Evolutionary conservation across 2,329 filamentous ascomycete species (phyloP).

Genomic region (Penicillium paneum): DNA sequence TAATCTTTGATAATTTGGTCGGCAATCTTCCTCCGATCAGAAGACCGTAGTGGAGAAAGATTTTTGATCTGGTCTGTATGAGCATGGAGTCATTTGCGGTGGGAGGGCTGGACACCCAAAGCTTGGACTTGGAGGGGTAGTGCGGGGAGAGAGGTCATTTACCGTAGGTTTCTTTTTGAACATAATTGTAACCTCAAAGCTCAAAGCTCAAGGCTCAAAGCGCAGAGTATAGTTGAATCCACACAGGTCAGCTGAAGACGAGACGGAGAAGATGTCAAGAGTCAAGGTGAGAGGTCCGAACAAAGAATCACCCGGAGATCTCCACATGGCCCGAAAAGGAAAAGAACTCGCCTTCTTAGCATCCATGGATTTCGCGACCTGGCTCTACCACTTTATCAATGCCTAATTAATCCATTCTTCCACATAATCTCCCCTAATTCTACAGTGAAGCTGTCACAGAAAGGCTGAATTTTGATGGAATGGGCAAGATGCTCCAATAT

Average conservation of each 20-base stretch:
- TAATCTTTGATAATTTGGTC: conserved; percentile 66
- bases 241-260: neutral
- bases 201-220: neutral
- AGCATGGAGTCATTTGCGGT: conserved; percentile 3
- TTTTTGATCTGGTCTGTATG: conserved; percentile 58
- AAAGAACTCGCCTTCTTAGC: neutral
- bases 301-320: conserved; percentile 2
- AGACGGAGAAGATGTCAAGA: neutral
- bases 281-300: neutral
- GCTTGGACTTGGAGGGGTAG: conserved; percentile 22
- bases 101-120: neutral
- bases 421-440: no score
- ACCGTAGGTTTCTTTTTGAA: conserved; percentile 64
- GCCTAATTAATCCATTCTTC: no score
- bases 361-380: no score
- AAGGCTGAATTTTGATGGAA: no score
- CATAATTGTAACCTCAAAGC: conserved; percentile 40
- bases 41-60: conserved; percentile 62
- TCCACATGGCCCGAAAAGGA: conserved; percentile 1
- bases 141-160: conserved; percentile 28
- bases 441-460: no score
- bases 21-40: conserved; percentile 63
- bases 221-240: no score
- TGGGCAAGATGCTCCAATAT: no score
- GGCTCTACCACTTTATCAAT: no score